These are phyloP conservation scores for Myxozyma vanderwaltii DNA, from an alignment of 805 yeast species.

Conservation along the genomic window DNA sequence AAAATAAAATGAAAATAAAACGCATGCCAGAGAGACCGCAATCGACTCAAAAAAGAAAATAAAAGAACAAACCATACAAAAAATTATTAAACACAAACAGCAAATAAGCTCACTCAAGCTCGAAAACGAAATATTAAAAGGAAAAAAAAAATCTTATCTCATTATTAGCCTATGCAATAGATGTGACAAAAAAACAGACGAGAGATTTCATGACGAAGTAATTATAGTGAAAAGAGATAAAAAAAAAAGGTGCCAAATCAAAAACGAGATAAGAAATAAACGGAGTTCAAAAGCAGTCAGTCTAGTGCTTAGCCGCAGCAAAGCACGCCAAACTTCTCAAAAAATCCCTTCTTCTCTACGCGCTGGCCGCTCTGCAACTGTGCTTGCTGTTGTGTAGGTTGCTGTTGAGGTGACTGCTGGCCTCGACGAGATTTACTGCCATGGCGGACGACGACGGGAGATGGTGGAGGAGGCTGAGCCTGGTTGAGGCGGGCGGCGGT, in stretches of 20 bases:
- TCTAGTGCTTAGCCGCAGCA: slow-evolving; percentile 42
- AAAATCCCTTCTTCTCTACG: slow-evolving; percentile 40
- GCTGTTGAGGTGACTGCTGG: slow-evolving; percentile 32
- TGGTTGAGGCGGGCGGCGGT: slow-evolving; percentile 47
- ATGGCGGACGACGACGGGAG: slow-evolving; percentile 42
- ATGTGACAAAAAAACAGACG: neutral
- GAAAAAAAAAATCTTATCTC: neutral
- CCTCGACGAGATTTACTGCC: slow-evolving; percentile 41
- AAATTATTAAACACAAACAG: neutral
- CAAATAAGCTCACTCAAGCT: neutral
- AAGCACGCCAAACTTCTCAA: slow-evolving; percentile 40
- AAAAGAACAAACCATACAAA: neutral
- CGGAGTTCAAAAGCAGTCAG: too few relatives aligned
- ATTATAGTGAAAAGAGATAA: neutral
- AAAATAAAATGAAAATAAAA: neutral
- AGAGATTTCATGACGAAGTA: neutral
- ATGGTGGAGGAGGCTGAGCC: slow-evolving; percentile 45
- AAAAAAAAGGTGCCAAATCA: neutral
- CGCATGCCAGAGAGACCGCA: neutral
- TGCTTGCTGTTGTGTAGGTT: slow-evolving; percentile 28
- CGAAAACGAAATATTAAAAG: too few relatives aligned
- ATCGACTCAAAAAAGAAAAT: neutral
- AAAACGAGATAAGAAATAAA: neutral
- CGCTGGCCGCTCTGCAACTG: slow-evolving; percentile 24
- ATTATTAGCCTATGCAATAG: slow-evolving; percentile 1